phyloP scores from a whole-genome alignment of 768 basidiomycete species.

The Termitomyces sp. region DNA sequence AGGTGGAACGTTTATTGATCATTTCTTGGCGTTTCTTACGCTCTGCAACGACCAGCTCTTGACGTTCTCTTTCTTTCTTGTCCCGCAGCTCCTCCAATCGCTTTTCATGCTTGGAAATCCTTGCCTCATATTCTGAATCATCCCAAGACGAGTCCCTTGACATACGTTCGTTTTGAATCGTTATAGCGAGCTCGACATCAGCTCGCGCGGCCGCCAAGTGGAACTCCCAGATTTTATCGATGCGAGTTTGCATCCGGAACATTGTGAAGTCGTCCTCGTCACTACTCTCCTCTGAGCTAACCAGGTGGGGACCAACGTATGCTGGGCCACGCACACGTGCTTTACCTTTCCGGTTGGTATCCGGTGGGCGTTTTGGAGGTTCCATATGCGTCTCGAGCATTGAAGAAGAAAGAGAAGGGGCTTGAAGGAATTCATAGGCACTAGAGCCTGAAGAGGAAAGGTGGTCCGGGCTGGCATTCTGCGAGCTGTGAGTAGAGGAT shows the following conservation, averaged over 20 bases:
- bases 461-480: constrained; percentile 22
- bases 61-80: constrained; percentile 48
- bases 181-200: constrained; percentile 38
- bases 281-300: constrained; percentile 28
- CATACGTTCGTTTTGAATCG: constrained; percentile 33
- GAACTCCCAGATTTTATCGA: constrained; percentile 49
- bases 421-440: constrained; percentile 25
- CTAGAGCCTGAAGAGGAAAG: constrained; percentile 18
- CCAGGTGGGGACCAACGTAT: constrained; percentile 33
- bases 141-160: constrained; percentile 29
- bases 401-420: constrained; percentile 7
- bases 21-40: constrained; percentile 33
- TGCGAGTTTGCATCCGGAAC: constrained; percentile 43
- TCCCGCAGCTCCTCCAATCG: constrained; percentile 37
- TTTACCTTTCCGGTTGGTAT: constrained; percentile 17
- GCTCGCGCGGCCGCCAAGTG: constrained; percentile 41
- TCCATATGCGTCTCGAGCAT: constrained; percentile 7
- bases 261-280: constrained; percentile 38
- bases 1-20: constrained; percentile 20
- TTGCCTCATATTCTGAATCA: constrained; percentile 25
- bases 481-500: constrained; percentile 25
- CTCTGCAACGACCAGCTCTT: constrained; percentile 37
- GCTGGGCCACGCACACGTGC: constrained; percentile 23
- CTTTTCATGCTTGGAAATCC: constrained; percentile 36
- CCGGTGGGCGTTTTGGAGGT: constrained; percentile 20